Evolutionary conservation across 148 eudicot genomes (phyloP), one percentile per base, ranked within the genome.

Genomic region (Rhododendron simsii): DNA sequence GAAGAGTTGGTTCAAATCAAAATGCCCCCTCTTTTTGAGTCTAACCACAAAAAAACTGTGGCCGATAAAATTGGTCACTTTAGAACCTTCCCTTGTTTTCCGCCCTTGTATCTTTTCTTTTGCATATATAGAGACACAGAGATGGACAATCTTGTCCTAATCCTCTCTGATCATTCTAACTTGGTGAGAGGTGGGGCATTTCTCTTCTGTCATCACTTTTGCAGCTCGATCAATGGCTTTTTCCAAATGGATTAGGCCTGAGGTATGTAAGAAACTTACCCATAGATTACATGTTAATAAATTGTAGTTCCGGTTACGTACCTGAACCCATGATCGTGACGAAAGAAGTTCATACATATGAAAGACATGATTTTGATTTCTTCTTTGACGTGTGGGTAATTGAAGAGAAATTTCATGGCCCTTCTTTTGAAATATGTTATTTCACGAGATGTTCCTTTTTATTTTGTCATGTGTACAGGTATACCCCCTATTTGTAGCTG

Each of bases 401-500:
- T 33, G 18, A 74, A 74, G 44, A 35, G 44, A 18, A 74, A 74
- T 14, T 74, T 35, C 44, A 30, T 7, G 78, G 78, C 78, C 21
- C 11, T 16, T 74, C 23, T 35, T 35, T 75, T 1, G 47, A 39
- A 37, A 37, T 16, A 39, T 39, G n/a, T 75, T 44, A 18, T 75
- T 75, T 75, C 23, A 75, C 20, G 14, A 37, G 0, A 7, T 75
- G n/a, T 39, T 20, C n/a, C 16, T 30, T 30, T 50, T 53, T 16
- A 15, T 51, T 75, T 48, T 74, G 35, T 30, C 28, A 16, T 3
- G 30, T 83, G 28, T 53, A 53, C 23, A 89, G 92, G 87, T 74
- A 28, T 91, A 88, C 67, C 93, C 93, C 23, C 82, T 91, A 4
- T 82, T 90, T 65, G 90, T 86, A 1, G 82, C 93, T 8, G 78